Conservation (phyloP, 306 rosid genomes). For the Cajanus cajan region DNA sequence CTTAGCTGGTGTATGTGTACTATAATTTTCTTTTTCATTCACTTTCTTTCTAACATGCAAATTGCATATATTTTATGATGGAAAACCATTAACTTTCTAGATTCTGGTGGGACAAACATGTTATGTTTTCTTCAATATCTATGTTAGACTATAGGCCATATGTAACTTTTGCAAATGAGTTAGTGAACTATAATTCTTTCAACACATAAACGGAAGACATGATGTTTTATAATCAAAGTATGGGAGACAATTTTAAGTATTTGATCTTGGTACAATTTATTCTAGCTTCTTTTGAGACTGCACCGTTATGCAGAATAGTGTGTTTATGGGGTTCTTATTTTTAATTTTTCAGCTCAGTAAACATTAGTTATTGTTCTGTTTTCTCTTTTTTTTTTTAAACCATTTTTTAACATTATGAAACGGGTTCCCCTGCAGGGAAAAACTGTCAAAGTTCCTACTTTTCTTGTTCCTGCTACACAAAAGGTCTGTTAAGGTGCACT, state of each 20-base stretch:
- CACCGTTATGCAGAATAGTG: neutral
- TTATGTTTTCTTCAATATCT: too few relatives aligned
- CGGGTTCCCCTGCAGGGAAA: constrained; percentile 49
- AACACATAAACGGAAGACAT: neutral
- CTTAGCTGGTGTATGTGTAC: constrained; percentile 58
- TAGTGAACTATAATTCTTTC: neutral
- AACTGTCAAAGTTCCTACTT: constrained; percentile 78
- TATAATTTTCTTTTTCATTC: neutral
- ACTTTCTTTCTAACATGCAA: neutral
- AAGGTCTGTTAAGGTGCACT: constrained; percentile 49
- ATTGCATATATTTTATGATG: neutral
- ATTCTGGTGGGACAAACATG: neutral
- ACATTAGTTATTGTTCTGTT: neutral
- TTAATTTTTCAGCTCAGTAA: neutral
- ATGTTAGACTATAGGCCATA: too few relatives aligned
- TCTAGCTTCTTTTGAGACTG: neutral
- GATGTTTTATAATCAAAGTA: neutral
- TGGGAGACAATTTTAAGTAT: neutral
- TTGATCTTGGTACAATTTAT: neutral
- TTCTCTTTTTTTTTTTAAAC: neutral
- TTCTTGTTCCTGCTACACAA: constrained; percentile 88
- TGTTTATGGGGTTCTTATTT: neutral
- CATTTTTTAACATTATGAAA: neutral
- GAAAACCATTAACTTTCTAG: neutral
- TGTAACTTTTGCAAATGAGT: neutral